phyloP scores from a whole-genome alignment of 768 basidiomycete species.

The Favolaschia claudopus region DNA sequence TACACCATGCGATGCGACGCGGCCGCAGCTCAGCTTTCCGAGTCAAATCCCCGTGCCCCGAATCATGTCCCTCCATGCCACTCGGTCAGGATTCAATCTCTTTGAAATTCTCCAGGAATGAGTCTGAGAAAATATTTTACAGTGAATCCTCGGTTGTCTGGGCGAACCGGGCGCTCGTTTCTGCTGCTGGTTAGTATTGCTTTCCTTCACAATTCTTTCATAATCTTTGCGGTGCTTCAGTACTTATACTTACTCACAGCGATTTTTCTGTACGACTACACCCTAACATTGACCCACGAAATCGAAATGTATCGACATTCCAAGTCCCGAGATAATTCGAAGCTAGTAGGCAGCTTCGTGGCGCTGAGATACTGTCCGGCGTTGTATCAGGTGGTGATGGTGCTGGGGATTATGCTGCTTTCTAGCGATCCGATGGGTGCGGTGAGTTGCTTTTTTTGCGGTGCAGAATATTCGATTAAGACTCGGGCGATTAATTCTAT shows the following conservation, averaged over 20 bases:
- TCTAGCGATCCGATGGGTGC: background rate
- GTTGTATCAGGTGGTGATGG: constrained; percentile 7
- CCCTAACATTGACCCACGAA: background rate
- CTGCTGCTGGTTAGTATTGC: background rate
- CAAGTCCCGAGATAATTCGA: background rate
- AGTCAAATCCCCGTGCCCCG: no score
- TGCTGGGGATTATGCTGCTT: background rate
- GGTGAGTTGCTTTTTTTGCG: background rate
- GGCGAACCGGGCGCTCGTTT: constrained; percentile 9
- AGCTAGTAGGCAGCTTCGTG: constrained; percentile 4
- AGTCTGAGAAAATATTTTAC: no score
- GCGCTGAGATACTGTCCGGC: constrained; percentile 4
- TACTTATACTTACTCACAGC: background rate
- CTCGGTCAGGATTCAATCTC: no score
- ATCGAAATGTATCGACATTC: constrained; percentile 8
- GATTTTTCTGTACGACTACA: constrained; percentile 3
- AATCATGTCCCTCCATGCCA: no score
- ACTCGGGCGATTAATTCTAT: no score
- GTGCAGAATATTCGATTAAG: no score
- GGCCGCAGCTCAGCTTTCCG: no score
- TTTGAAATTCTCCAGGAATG: no score
- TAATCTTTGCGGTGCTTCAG: no score
- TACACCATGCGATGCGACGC: no score
- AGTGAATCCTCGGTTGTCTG: no score
- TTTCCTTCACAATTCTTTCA: background rate